Percentiles rank a stretch among this genome's conserved stretches.
Evolutionary conservation across 345 rosid species (phyloP).

Genomic region (Arabidopsis thaliana): DNA sequence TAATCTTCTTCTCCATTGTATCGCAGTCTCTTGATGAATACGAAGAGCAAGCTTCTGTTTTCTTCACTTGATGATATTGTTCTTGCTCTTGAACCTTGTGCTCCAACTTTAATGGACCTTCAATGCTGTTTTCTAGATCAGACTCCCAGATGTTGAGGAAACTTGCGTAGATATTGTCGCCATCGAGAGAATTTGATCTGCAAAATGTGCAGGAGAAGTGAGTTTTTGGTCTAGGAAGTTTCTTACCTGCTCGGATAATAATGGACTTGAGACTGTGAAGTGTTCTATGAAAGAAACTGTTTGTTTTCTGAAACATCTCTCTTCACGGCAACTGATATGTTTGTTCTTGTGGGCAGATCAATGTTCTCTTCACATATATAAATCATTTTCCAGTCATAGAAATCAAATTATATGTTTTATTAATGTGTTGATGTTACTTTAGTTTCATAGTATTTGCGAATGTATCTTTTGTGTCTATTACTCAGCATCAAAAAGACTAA

Average conservation of each 20-base stretch:
- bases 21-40: slow-evolving; percentile 28
- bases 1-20: slow-evolving; percentile 71
- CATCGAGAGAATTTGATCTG: slow-evolving; percentile 43
- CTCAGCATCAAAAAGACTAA: slow-evolving; percentile 39
- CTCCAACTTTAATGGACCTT: slow-evolving; percentile 23
- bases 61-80: slow-evolving; percentile 26
- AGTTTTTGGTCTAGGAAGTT: slow-evolving; percentile 50
- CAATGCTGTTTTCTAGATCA: slow-evolving; percentile 31
- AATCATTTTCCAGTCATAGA: background rate
- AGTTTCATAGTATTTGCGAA: slow-evolving; percentile 34
- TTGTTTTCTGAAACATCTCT: slow-evolving; percentile 55
- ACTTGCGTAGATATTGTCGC: slow-evolving; percentile 36
- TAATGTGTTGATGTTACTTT: slow-evolving; percentile 21
- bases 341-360: slow-evolving; percentile 28
- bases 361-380: slow-evolving; percentile 34
- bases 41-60: slow-evolving; percentile 31
- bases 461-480: slow-evolving; percentile 35
- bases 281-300: slow-evolving; percentile 57
- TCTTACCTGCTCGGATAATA: slow-evolving; percentile 53
- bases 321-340: slow-evolving; percentile 33
- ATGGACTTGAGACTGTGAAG: slow-evolving; percentile 59
- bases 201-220: slow-evolving; percentile 39
- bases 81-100: slow-evolving; percentile 23
- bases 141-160: slow-evolving; percentile 46
- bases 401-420: slow-evolving; percentile 7